Base-by-base conservation (phyloP, 805 yeast species). In the Myxozyma melibiosi region DNA sequence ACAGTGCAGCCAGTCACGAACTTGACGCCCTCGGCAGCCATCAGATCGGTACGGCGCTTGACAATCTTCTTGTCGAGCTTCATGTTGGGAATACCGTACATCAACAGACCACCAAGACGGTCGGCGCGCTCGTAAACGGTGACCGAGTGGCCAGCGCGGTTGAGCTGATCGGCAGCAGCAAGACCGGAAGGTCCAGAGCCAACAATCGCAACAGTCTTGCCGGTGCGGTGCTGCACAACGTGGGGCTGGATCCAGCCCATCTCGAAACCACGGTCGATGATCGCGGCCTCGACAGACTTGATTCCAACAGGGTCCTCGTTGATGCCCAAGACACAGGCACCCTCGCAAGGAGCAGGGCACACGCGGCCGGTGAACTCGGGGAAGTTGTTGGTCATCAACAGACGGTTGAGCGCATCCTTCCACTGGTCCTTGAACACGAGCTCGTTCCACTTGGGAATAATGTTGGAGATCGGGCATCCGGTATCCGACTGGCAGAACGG, bases 21-120 rank as follows among this genome's bases (percentile, higher is more conserved):
- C 25, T 81, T 80, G 67, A 92, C 78, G 51, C 99, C 99, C 73
- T 92, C 97, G 43, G 89, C 96, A 30, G 80, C 87, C 80, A 92
- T 77, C 71, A 94, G 78, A 70, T 92, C 95, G 56, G 94, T 81
- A 79, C 98, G 90, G 71, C 98, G 84, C 77, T 90, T 88, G 58
- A 92, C 97, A 70, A 94, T 82, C 24, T 85, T 78, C 80, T 92
- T 92, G 75, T 92, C 99, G 67, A 92, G 80, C 78, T 92, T 92
- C 99, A 92, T 92, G 80, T 92, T 92, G 66, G 99, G 99, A 75
- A 92, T 92, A 83, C 99, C 99, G 74, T 92, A 92, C 98, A 94
- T 94, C 76, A 92, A 75, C 71, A 92, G 80, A 55, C 99, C 99
- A 79, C 99, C 99, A 47, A 92, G 87, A 73, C 97, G 84, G 76